Evolutionary conservation across 352 stramenopile genomes (phyloP).

Genomic region (Pythium volutum): DNA sequence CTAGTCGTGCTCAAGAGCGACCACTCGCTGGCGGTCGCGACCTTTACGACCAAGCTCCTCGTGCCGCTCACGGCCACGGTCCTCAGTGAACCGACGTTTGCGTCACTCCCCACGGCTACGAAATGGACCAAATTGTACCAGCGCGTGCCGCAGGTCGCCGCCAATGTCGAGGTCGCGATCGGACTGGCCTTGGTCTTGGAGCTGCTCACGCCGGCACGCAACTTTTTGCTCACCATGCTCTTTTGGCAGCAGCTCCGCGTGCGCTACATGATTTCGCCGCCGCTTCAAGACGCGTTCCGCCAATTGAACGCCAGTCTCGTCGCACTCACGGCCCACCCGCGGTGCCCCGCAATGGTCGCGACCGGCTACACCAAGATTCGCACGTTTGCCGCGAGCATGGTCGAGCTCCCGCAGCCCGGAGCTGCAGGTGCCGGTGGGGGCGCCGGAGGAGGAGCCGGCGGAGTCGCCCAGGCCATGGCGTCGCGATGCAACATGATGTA

Average conservation of each 20-base stretch:
- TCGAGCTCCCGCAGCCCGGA: constrained; percentile 46
- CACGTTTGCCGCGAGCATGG: constrained; percentile 66
- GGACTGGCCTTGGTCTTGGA: constrained; percentile 79
- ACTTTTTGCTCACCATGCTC: constrained; percentile 83
- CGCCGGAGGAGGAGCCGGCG: no score
- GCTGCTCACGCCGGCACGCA: constrained; percentile 78
- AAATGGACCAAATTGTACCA: constrained; percentile 86
- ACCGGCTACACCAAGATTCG: constrained; percentile 68
- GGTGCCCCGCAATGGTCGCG: constrained; percentile 54
- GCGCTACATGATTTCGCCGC: constrained; percentile 89
- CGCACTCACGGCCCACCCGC: constrained; percentile 57
- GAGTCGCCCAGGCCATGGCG: constrained; percentile 19
- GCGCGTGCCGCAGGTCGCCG: constrained; percentile 69
- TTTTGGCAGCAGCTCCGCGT: constrained; percentile 90
- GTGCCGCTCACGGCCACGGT: constrained; percentile 55
- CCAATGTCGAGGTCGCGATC: constrained; percentile 82
- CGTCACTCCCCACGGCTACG: constrained; percentile 42
- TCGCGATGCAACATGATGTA: constrained; percentile 78
- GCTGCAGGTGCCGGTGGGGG: constrained; percentile 13
- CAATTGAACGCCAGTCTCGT: constrained; percentile 62
- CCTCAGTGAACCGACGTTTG: constrained; percentile 59
- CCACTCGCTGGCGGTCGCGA: constrained; percentile 35
- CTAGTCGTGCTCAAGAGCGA: constrained; percentile 54
- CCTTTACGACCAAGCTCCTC: constrained; percentile 47
- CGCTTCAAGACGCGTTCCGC: constrained; percentile 82